A percentile compares a stretch with the other conserved stretches of the same genome.
Evolutionary conservation across 805 yeast genomes (phyloP).

Genomic region (Wickerhamomyces rabaulensis): DNA sequence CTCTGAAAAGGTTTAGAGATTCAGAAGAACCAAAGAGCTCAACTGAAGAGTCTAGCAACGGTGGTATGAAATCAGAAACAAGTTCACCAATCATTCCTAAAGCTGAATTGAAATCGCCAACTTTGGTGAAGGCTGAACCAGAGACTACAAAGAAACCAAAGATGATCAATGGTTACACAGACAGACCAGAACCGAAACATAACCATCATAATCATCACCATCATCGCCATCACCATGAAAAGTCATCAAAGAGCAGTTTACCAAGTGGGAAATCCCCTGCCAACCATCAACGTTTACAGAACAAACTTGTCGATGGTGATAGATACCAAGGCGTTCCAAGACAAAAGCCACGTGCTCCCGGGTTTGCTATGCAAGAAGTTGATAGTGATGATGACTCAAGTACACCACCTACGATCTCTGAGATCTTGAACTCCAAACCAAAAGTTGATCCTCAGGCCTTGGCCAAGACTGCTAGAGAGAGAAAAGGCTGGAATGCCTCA

Average conservation of each 20-base stretch:
- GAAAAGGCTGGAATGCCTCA: neutral
- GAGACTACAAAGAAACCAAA: neutral
- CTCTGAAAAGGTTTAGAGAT: neutral
- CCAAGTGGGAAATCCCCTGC: neutral
- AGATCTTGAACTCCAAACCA: conserved; percentile 1
- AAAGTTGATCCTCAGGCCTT: neutral
- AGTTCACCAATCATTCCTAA: neutral
- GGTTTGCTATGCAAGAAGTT: neutral
- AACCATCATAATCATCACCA: too few relatives aligned
- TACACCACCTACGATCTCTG: neutral
- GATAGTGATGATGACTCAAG: neutral
- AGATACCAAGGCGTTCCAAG: neutral
- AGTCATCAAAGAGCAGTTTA: neutral
- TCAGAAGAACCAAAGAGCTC: neutral
- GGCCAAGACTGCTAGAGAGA: neutral
- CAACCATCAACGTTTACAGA: neutral
- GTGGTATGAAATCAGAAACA: neutral
- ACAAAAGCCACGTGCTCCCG: neutral
- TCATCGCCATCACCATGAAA: neutral
- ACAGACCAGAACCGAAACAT: neutral
- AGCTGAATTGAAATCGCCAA: neutral
- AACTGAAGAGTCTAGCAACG: neutral
- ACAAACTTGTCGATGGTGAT: neutral
- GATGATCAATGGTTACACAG: neutral
- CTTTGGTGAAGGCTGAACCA: neutral